phyloP scores from a whole-genome alignment of 345 rosid species.

The Brassica juncea region DNA sequence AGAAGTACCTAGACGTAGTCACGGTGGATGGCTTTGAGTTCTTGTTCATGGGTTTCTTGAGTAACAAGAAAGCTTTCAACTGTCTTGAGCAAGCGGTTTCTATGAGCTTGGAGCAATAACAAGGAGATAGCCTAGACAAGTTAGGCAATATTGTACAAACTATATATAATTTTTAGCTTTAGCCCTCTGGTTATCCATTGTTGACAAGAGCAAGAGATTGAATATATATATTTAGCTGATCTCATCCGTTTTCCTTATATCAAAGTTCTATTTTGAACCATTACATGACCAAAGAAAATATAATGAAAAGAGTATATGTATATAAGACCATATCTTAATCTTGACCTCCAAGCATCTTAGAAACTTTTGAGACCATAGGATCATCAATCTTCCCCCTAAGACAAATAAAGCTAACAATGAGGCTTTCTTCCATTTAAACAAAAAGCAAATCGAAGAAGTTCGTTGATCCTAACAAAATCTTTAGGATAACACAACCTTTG shows the following conservation, averaged over 20 bases:
- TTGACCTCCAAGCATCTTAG: no score
- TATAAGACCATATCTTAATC: no score
- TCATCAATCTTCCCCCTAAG: no score
- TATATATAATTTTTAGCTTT: background rate
- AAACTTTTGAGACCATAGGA: no score
- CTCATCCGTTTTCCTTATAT: background rate
- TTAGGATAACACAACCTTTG: conserved; percentile 15
- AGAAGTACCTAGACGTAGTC: background rate
- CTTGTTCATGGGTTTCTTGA: background rate
- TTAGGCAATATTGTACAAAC: no score
- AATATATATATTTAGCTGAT: background rate
- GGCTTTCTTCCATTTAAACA: background rate
- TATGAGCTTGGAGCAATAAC: background rate
- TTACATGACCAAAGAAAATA: background rate
- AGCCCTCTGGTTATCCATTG: background rate
- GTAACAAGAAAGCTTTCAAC: background rate
- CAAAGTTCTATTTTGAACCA: background rate
- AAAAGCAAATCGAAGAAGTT: background rate
- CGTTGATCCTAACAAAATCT: conserved; percentile 16
- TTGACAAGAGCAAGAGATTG: background rate
- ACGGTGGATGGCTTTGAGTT: background rate
- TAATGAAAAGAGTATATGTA: background rate
- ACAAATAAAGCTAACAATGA: no score
- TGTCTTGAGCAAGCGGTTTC: background rate
- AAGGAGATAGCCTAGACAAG: background rate